These are phyloP conservation scores for Pleurotus pulmonarius DNA, from an alignment of 768 basidiomycete species.

Conservation along the genomic window DNA sequence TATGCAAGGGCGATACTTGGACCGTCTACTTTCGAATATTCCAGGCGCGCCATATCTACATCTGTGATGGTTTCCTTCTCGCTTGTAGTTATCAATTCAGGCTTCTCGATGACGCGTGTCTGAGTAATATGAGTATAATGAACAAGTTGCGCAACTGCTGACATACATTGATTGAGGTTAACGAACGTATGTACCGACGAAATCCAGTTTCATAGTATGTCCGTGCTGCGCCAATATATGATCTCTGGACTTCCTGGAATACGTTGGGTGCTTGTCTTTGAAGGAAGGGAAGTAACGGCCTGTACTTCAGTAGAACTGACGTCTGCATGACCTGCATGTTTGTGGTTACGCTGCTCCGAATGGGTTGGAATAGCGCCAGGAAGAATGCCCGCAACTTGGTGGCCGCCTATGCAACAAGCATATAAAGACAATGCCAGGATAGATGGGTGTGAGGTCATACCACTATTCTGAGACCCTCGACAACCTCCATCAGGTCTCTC, in stretches of 20 bases:
- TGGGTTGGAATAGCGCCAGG: conserved; percentile 76
- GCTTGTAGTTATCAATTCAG: conserved; percentile 54
- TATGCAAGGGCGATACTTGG: conserved; percentile 79
- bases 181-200: conserved; percentile 79
- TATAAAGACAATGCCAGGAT: neutral
- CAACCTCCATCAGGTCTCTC: conserved; percentile 75
- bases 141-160: neutral
- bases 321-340: conserved; percentile 94
- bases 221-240: conserved; percentile 79
- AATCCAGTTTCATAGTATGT: conserved; percentile 97
- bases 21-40: conserved; percentile 72
- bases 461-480: conserved; percentile 85
- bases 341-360: conserved; percentile 78
- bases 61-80: conserved; percentile 31
- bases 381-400: conserved; percentile 88
- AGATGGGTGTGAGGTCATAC: conserved; percentile 40
- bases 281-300: conserved; percentile 78
- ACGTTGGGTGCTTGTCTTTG: conserved; percentile 77
- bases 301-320: conserved; percentile 79
- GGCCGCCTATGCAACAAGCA: conserved; percentile 56
- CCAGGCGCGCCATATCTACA: conserved; percentile 54
- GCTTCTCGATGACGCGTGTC: conserved; percentile 68
- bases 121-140: conserved; percentile 22
- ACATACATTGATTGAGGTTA: conserved; percentile 73
- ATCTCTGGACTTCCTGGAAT: conserved; percentile 83